Evolutionary conservation across 768 basidiomycete species (phyloP), one percentile per base, ranked within the genome.

Genomic region (Lanmaoa rubissima): DNA sequence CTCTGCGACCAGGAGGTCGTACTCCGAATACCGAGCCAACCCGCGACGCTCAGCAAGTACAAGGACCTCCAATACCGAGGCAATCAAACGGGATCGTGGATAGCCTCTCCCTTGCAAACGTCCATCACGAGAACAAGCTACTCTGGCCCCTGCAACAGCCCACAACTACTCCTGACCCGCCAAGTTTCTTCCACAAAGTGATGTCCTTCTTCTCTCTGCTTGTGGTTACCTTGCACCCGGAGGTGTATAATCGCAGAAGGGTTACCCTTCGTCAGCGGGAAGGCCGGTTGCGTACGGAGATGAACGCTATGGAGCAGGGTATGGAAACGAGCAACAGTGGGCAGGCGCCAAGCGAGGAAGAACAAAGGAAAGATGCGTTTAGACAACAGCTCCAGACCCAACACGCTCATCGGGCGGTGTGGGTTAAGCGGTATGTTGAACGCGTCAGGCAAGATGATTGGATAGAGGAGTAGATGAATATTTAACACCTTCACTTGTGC

Each of bases 221-320:
- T 41, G 36, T 84, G 31, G 73, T 81, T 34, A 89, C 88, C 16
- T 67, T 88, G 36, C 84, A 90, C 66, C 89, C 89, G 5, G 88
- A 87, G 39, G 76, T 88, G 40, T 90, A 88, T 82, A 84, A 90
- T 65, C 79, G 83, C 57, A 76, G 89, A 63, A 75, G 88, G 48
- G 72, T 67, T 21, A 79, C 78, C 14, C 78, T 91, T 63, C 75
- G 82, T 61, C 76, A 75, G 56, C 73, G 89, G 50, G 89, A 91
- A 73, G 84, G 86, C 9, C 77, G 79, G 43, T 67, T 91, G 36
- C 77, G 87, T 59, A 86, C 84, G 32, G 88, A 90, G 69, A 82
- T 82, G 57, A 81, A 80, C 58, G 71, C 67, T 4, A 59, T 72
- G 14, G 71, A 72, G 43, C 63, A 63, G 16, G 59, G 47, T 14